phyloP scores from a whole-genome alignment of 805 yeast species.

The Ogataea kodamae region DNA sequence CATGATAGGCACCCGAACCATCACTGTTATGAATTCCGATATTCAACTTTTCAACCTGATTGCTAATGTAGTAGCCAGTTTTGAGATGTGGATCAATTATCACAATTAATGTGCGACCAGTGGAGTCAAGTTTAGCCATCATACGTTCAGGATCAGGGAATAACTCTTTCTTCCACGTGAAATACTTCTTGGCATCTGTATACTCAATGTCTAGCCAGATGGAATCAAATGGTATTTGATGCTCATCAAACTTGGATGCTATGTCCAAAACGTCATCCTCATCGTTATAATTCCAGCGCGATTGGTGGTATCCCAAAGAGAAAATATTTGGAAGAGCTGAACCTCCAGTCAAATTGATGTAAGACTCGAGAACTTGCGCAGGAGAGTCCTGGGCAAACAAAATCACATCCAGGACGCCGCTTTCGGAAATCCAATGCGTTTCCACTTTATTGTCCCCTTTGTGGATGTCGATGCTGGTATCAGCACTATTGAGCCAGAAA shows the following conservation, averaged over 20 bases:
- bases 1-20: constrained; percentile 53
- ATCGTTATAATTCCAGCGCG: constrained; percentile 95
- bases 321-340: constrained; percentile 72
- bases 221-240: constrained; percentile 79
- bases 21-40: constrained; percentile 39
- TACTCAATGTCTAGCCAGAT: constrained; percentile 96
- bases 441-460: constrained; percentile 29
- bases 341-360: constrained; percentile 69
- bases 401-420: constrained; percentile 76
- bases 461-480: constrained; percentile 78
- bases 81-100: constrained; percentile 93
- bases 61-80: constrained; percentile 61
- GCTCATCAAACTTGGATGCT: constrained; percentile 62
- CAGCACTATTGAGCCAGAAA: constrained; percentile 92
- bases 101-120: constrained; percentile 78
- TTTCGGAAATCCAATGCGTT: constrained; percentile 94
- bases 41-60: constrained; percentile 43
- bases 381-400: constrained; percentile 59
- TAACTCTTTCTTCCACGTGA: constrained; percentile 77
- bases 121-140: constrained; percentile 58
- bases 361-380: constrained; percentile 51
- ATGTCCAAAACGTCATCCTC: constrained; percentile 81
- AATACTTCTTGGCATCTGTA: constrained; percentile 80
- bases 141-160: constrained; percentile 75
- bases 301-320: constrained; percentile 89